A percentile compares a stretch with the other conserved stretches of the same genome.
Evolutionary conservation across 1,284 basidiomycete species (phyloP).

Genomic region (Boletellus deceptivus): DNA sequence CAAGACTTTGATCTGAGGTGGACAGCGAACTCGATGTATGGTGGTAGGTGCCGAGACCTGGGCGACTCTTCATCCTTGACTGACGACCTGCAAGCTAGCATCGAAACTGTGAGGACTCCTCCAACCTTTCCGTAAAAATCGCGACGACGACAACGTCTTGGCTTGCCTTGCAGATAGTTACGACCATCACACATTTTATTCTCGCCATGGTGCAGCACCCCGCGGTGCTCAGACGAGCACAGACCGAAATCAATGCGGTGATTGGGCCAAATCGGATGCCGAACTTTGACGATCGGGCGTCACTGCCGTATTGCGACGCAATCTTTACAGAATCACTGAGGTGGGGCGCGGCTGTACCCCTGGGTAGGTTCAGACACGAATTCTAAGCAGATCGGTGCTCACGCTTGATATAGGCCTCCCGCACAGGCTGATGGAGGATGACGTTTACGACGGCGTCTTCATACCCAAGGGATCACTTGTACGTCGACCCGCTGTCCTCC

Average conservation of each 20-base stretch:
- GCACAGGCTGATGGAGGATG: constrained; percentile 48
- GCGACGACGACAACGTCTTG: background rate
- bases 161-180: constrained; percentile 40
- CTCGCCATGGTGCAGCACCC: constrained; percentile 58
- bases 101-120: constrained; percentile 52
- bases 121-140: background rate
- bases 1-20: constrained; percentile 65
- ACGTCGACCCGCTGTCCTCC: constrained; percentile 9
- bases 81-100: constrained; percentile 37
- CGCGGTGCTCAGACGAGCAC: constrained; percentile 46
- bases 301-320: constrained; percentile 50
- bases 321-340: constrained; percentile 47
- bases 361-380: constrained; percentile 37
- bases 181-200: constrained; percentile 53
- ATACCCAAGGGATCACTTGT: constrained; percentile 48
- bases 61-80: background rate
- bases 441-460: constrained; percentile 44
- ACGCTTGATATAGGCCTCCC: constrained; percentile 37
- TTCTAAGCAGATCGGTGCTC: background rate
- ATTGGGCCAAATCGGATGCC: constrained; percentile 51
- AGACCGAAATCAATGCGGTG: constrained; percentile 56
- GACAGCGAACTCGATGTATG: constrained; percentile 75
- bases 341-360: constrained; percentile 52
- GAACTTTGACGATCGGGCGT: constrained; percentile 45
- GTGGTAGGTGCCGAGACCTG: constrained; percentile 26